A percentile compares a stretch with the other conserved stretches of the same genome.
phyloP scores from a whole-genome alignment of 495 filamentous ascomycete genomes.

The Penicillium robsamsonii region DNA sequence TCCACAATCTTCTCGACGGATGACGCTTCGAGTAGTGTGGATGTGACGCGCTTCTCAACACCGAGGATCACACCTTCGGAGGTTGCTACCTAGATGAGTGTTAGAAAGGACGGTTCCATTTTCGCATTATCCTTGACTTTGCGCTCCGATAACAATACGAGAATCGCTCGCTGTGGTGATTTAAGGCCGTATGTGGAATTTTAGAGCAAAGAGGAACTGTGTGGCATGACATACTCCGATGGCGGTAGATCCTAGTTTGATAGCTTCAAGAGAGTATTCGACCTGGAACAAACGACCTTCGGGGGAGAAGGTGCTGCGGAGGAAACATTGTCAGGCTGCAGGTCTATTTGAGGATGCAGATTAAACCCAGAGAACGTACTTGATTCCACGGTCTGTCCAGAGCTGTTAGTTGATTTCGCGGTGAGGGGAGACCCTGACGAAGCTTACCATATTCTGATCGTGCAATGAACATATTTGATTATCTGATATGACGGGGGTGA shows the following conservation, averaged over 20 bases:
- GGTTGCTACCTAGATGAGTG: conserved; percentile 68
- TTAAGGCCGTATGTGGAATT: conserved; percentile 4
- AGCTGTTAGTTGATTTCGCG: conserved; percentile 35
- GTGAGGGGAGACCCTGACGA: conserved; percentile 21
- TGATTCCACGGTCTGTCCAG: conserved; percentile 90
- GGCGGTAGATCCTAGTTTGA: conserved; percentile 97
- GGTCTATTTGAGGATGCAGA: conserved; percentile 1
- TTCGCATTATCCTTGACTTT: background rate
- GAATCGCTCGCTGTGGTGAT: background rate
- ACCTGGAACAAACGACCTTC: conserved; percentile 99
- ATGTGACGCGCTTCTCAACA: conserved; percentile 98
- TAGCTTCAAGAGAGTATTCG: conserved; percentile 99
- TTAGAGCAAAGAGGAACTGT: conserved; percentile 2
- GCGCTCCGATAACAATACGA: background rate
- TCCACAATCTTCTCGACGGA: conserved; percentile 99
- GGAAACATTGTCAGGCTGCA: conserved; percentile 28
- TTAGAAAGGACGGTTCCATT: conserved; percentile 15
- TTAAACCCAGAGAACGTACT: conserved; percentile 57
- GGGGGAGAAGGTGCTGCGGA: conserved; percentile 94
- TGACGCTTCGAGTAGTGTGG: conserved; percentile 90
- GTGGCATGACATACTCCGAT: conserved; percentile 69
- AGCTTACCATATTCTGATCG: conserved; percentile 97
- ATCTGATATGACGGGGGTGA: conserved; percentile 15
- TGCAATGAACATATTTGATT: conserved; percentile 93
- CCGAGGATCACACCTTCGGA: conserved; percentile 91